A percentile compares a stretch with the other conserved stretches of the same genome.
phyloP scores from a whole-genome alignment of 805 yeast species.

The Saccharomycopsis lassenensis region DNA sequence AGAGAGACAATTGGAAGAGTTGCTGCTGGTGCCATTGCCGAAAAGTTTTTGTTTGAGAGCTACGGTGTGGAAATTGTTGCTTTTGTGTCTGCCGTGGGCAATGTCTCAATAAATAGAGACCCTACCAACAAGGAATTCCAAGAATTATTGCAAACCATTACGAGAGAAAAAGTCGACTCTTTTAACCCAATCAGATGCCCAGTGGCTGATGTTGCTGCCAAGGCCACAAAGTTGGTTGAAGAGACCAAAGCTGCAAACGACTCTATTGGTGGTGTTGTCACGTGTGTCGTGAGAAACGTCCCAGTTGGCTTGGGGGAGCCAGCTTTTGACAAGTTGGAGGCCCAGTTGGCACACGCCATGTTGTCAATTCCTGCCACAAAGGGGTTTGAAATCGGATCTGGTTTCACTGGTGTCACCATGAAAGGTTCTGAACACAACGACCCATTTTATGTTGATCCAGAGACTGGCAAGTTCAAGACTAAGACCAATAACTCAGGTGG shows the following conservation, averaged over 20 bases:
- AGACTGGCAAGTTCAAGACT: constrained; percentile 62
- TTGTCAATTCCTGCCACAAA: constrained; percentile 94
- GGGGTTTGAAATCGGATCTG: constrained; percentile 97
- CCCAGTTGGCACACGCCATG: constrained; percentile 95
- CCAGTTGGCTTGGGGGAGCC: constrained; percentile 99
- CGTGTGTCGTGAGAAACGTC: constrained; percentile 89
- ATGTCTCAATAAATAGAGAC: constrained; percentile 63
- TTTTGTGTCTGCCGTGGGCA: constrained; percentile 89
- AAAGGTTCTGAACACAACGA: constrained; percentile 96
- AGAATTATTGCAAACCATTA: constrained; percentile 57
- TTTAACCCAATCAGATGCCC: constrained; percentile 94
- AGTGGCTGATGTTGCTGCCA: constrained; percentile 53
- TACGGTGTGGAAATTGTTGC: constrained; percentile 87
- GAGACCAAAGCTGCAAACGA: constrained; percentile 76
- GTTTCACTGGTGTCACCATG: constrained; percentile 78
- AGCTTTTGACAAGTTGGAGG: constrained; percentile 93
- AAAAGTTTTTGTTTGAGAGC: constrained; percentile 68
- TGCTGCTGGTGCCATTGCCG: constrained; percentile 98
- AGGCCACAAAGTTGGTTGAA: constrained; percentile 83
- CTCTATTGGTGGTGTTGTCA: constrained; percentile 95
- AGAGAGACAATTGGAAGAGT: constrained; percentile 98
- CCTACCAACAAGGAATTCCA: constrained; percentile 55
- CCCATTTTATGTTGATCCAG: constrained; percentile 56
- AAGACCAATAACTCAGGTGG: constrained; percentile 92
- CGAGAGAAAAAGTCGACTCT: constrained; percentile 81